Evolutionary conservation across 305 asterid species (phyloP).

Genomic region (Plantago rigida): DNA sequence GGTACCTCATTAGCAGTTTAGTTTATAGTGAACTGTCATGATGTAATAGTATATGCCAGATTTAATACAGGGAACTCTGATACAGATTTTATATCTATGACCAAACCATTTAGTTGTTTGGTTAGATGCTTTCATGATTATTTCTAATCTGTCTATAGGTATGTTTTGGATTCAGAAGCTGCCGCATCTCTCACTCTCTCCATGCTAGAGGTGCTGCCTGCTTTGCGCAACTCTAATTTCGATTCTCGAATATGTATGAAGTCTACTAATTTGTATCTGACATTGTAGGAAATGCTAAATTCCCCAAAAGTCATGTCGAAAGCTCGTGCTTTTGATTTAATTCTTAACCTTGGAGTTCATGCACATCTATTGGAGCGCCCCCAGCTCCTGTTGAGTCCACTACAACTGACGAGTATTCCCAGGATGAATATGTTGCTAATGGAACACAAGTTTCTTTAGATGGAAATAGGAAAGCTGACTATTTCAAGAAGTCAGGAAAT

Average conservation of each 20-base stretch:
- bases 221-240: conserved; percentile 22
- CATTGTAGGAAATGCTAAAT: conserved; percentile 78
- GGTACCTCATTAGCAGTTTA: too few relatives aligned
- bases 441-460: conserved; percentile 53
- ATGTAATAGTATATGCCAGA: too few relatives aligned
- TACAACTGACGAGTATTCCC: conserved; percentile 65
- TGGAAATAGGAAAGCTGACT: conserved; percentile 45
- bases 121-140: conserved; percentile 17
- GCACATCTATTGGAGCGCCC: conserved; percentile 97
- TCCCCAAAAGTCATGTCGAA: conserved; percentile 73
- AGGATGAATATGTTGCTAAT: conserved; percentile 55
- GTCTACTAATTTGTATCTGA: conserved; percentile 30
- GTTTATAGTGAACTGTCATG: too few relatives aligned
- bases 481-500: conserved; percentile 41
- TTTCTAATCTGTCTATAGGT: conserved; percentile 54
- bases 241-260: conserved; percentile 21
- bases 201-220: conserved; percentile 73
- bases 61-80: too few relatives aligned
- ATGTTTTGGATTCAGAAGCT: conserved; percentile 77
- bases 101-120: too few relatives aligned
- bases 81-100: too few relatives aligned
- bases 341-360: conserved; percentile 94
- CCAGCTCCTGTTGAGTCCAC: conserved; percentile 68
- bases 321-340: conserved; percentile 86
- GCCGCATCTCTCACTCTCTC: conserved; percentile 93